Conservation (phyloP, 352 stramenopile genomes). For the Halophytophthora batemanensis region DNA sequence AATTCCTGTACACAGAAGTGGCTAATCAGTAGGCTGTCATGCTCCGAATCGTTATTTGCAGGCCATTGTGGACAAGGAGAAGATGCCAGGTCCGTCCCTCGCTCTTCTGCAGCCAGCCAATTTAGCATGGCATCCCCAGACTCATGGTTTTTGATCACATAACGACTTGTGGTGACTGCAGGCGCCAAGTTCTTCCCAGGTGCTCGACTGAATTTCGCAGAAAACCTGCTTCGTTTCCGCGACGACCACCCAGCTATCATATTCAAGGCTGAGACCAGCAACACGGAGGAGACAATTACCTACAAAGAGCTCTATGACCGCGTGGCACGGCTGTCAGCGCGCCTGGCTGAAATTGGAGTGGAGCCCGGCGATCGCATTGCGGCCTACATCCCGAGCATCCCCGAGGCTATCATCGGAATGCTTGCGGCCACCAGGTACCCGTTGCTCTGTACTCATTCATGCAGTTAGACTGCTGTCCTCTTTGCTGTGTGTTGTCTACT, state of each 20-base stretch:
- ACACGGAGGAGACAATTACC: conserved; percentile 46
- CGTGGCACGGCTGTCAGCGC: conserved; percentile 43
- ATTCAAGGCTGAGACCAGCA: conserved; percentile 73
- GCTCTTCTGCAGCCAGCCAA: background rate
- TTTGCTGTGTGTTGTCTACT: background rate
- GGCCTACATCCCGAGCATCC: conserved; percentile 67
- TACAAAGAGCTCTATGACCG: conserved; percentile 66
- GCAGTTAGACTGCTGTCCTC: background rate
- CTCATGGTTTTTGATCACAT: background rate
- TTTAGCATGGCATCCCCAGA: conserved; percentile 6
- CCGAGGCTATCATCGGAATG: conserved; percentile 73
- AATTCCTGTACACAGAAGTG: background rate
- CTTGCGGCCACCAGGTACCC: conserved; percentile 56
- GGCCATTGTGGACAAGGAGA: conserved; percentile 55
- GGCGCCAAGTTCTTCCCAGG: conserved; percentile 71
- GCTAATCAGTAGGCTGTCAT: background rate
- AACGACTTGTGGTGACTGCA: conserved; percentile 1
- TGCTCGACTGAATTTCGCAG: conserved; percentile 67
- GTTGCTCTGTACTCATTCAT: background rate
- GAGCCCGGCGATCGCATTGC: conserved; percentile 57
- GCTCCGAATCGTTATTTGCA: conserved; percentile 6
- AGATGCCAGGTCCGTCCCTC: conserved; percentile 41
- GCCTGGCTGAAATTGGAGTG: conserved; percentile 46
- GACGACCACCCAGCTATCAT: conserved; percentile 71
- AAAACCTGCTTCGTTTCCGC: conserved; percentile 72